Evolutionary conservation across 2,329 filamentous ascomycete species (phyloP), one percentile per base, ranked within the genome.

Genomic region (Arthrobotrys megalospora): DNA sequence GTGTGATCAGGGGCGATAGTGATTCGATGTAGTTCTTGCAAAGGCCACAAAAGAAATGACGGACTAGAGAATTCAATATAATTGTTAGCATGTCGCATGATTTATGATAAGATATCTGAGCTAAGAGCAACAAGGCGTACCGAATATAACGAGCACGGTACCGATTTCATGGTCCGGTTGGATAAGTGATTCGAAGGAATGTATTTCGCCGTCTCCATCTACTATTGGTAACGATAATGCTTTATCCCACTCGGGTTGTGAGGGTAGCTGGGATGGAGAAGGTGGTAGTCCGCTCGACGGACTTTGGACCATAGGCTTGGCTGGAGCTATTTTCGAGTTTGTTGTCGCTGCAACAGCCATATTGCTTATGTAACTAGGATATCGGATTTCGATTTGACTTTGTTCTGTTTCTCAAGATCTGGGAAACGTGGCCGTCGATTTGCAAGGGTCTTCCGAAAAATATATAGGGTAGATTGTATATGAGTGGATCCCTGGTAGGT

Each of bases 21-120:
- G 73, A 77, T 66, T 77, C 73, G 43, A 77, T 70, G 34, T 77
- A 77, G 36, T 77, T 77, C 34, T 77, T 67, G 34, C 73, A 77
- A 6, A 77, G 66, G 11, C 73, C 73, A n/a, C 73, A 77, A 38
- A 71, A 66, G 41, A 77, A 77, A 36, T 77, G 66, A 19, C 73
- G 73, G 8, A 77, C 73, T 77, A 21, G 38, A 28, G 8, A 38
- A 19, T 24, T 32, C 6, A n/a, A 21, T 24, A 24, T 28, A 3
- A 43, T 14, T 16, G 7, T 71, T 47, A 64, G 47, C 19, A 19
- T 10, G 7, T 12, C 11, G 19, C 14, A 38, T 4, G 21, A 21
- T 3, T 8, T 12, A 55, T 32, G 41, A 14, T 36, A 16, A 34
- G 16, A n/a, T 6, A 12, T 10, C 7, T 63, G 3, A 21, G 19